Evolutionary conservation across 2,329 filamentous ascomycete genomes (phyloP).

Genomic region (Ophiostoma tasmaniense): DNA sequence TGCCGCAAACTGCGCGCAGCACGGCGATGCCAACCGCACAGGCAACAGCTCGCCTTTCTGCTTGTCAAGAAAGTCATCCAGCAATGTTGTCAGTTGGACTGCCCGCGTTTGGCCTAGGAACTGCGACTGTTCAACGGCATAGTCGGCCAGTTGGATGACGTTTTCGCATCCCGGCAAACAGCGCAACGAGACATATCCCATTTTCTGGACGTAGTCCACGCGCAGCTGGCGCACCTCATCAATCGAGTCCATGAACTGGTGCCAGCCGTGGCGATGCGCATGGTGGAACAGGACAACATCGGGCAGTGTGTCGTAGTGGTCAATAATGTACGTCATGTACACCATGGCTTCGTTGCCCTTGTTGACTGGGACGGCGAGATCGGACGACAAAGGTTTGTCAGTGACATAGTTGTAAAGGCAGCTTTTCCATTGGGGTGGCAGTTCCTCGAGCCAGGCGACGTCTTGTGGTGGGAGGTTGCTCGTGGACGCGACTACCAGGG

Average conservation of each 20-base stretch:
- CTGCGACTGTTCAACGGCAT: background rate
- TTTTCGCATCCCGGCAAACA: slow-evolving; percentile 34
- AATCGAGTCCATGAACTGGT: slow-evolving; percentile 46
- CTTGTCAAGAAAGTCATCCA: background rate
- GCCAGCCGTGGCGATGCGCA: slow-evolving; percentile 46
- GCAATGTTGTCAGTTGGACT: background rate
- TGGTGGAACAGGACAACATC: slow-evolving; percentile 54
- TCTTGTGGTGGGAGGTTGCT: background rate
- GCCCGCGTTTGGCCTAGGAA: background rate
- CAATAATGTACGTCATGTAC: slow-evolving; percentile 54
- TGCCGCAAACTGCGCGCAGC: slow-evolving; percentile 48
- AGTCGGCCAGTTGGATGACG: slow-evolving; percentile 20
- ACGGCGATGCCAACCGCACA: slow-evolving; percentile 34
- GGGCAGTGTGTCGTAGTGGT: slow-evolving; percentile 50
- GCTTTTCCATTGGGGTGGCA: background rate
- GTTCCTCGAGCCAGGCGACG: background rate
- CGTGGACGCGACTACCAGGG: background rate
- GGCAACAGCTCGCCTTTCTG: slow-evolving; percentile 26
- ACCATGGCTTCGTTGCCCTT: slow-evolving; percentile 52
- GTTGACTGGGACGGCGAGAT: slow-evolving; percentile 23
- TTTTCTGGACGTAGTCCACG: slow-evolving; percentile 39
- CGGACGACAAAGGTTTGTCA: slow-evolving; percentile 1
- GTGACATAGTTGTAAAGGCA: background rate
- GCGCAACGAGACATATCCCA: slow-evolving; percentile 53
- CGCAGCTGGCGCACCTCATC: slow-evolving; percentile 42